Base-by-base conservation (phyloP, 192 early-diverging fungal genomes). In the Entrophospora sp. region DNA sequence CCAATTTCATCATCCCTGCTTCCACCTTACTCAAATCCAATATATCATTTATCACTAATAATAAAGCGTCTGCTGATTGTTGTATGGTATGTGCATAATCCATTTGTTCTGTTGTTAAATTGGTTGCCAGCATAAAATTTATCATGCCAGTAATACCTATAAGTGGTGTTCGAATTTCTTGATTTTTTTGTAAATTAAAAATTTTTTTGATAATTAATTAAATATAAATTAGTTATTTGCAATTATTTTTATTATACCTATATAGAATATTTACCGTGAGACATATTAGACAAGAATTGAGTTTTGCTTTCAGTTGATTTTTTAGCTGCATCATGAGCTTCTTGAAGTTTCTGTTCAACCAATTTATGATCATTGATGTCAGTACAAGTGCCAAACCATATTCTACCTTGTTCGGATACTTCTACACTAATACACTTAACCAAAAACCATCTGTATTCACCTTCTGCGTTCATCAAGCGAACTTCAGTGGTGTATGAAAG, bases 21-120 rank as follows among this genome's bases (percentile, higher is more conserved):
- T 93, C 91, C 5, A 91, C 82, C 77, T 89, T 90, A 59, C 85
- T 88, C 37, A 92, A 68, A 71, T 92, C 92, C 24, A 94, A 71
- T 64, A 94, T 85, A 70, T 90, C 87, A 70, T 94, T 89, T 45
- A 94, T 85, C 25, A 94, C 82, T n/a, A 84, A 73, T 49, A 91
- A 69, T 40, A 92, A 75, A 18, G 88, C 86, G 49, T 88, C 85
- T 2, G 88, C 84, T 52, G 87, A 83, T 38, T 82, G 85, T 52
- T 84, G 85, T 40, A 90, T 87, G 13, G 89, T 90, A 68, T 87
- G 83, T 32, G 87, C 83, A 63, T 87, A 88, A 70, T 91, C 88
- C 60, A 88, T 79, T 73, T 91, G 89, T 43, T 90, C 84, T 9
- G 79, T 79, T 40, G 89, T 87, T 61, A 93, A 74, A 24, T 88